Base-by-base conservation (phyloP, 106 monocot genomes). In the Dioscorea alata region DNA sequence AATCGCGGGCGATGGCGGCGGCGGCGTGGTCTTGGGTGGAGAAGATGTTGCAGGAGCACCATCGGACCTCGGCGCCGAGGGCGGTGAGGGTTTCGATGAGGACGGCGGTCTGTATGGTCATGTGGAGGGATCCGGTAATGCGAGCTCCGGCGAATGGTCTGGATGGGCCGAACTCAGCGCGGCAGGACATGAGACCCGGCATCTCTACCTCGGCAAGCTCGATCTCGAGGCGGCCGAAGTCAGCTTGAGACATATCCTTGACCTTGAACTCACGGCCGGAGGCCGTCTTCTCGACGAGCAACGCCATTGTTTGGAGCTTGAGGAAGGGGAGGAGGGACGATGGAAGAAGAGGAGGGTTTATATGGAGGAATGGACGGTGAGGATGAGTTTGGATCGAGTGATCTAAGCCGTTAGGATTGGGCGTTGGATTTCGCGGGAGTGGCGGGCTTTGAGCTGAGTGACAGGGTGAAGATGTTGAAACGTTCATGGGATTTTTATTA, bases 41-140 rank as follows among this genome's bases (percentile, higher is more conserved):
- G 81, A 88, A 92, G 72, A 92, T 92, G 82, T 92, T 92, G 83
- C 88, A 92, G 66, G 88, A 88, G 85, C 92, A 92, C 92, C 85
- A 92, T 58, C 92, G 76, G 63, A 92, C 92, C 73, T 92, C 92
- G n/a, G 88, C 92, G 62, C 92, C 92, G 19, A 92, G 83, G 60
- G 92, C 82, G 33, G 83, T 85, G 67, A 88, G 84, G 73, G 88
- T 88, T 62, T 88, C 88, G 78, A 92, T 88, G 76, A 88, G 85
- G 67, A 92, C 92, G 75, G 88, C 88, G 54, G 92, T 92, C 80
- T 88, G 92, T 85, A 88, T 88, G 34, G 88, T 92, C 92, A 92
- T 88, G 83, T 92, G 88, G 69, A 92, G 85, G 68, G 88, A 92
- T 1, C 92, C 92, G 49, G 92, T 75, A 80, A 92, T 92, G 25